These are phyloP conservation scores for Amanita exitialis DNA, from an alignment of 768 basidiomycete species.

Conservation along the genomic window DNA sequence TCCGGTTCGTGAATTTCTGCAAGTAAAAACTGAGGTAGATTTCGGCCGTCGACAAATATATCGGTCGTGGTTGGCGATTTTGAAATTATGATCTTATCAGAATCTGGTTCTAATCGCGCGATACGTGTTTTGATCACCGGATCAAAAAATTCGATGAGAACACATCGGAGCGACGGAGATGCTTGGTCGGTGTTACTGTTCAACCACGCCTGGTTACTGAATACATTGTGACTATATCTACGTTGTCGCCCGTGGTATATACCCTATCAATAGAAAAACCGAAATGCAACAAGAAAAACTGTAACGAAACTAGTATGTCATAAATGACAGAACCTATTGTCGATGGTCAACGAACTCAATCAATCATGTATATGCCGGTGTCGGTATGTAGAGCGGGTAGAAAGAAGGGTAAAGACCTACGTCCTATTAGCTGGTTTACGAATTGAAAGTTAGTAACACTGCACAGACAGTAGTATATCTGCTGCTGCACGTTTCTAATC, in stretches of 20 bases:
- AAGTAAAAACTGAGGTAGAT: too few relatives aligned
- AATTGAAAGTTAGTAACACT: not conserved
- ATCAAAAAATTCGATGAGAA: too few relatives aligned
- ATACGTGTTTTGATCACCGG: too few relatives aligned
- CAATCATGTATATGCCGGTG: not conserved
- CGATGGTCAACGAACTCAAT: not conserved
- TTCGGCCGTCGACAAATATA: too few relatives aligned
- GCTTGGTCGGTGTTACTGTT: too few relatives aligned
- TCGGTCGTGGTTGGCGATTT: too few relatives aligned
- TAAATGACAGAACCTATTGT: slow-evolving; percentile 1
- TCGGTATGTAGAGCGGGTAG: not conserved
- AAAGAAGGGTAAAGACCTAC: not conserved
- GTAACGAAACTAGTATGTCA: not conserved
- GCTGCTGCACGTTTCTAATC: not conserved
- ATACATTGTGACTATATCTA: slow-evolving; percentile 2
- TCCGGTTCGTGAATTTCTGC: too few relatives aligned
- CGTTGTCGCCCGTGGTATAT: not conserved
- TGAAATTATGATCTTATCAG: too few relatives aligned
- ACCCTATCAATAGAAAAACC: slow-evolving; percentile 1
- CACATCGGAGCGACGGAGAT: too few relatives aligned
- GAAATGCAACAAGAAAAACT: not conserved
- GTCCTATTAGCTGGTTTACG: not conserved
- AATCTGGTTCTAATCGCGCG: too few relatives aligned
- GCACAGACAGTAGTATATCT: not conserved
- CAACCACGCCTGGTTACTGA: too few relatives aligned